Evolutionary conservation across 371 early-diverging fungal genomes (phyloP).

Genomic region (Mucor sp.): DNA sequence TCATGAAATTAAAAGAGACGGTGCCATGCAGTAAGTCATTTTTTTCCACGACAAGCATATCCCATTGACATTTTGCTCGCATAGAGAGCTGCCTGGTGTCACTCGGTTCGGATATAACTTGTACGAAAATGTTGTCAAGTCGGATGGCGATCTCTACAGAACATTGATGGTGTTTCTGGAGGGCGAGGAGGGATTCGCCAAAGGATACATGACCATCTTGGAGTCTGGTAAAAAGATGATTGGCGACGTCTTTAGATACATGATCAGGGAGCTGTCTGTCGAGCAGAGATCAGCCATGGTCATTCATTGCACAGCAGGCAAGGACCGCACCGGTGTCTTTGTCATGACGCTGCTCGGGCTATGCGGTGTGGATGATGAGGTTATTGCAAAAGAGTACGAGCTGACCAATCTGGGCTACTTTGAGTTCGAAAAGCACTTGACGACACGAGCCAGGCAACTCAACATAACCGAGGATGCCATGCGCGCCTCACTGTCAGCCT

Average conservation of each 20-base stretch:
- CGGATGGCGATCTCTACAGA: slow-evolving; percentile 6
- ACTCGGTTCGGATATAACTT: slow-evolving; percentile 16
- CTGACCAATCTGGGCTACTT: slow-evolving; percentile 39
- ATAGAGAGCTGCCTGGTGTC: slow-evolving; percentile 17
- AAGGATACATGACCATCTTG: slow-evolving; percentile 23
- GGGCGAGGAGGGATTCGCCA: slow-evolving; percentile 26
- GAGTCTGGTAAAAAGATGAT: slow-evolving; percentile 22
- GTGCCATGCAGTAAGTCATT: slow-evolving; percentile 41
- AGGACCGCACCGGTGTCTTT: slow-evolving; percentile 85
- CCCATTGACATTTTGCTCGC: not conserved
- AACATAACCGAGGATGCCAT: slow-evolving; percentile 31
- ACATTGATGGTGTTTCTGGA: slow-evolving; percentile 16
- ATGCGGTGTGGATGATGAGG: slow-evolving; percentile 69
- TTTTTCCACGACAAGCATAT: no score
- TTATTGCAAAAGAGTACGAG: slow-evolving; percentile 76
- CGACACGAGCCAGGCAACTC: slow-evolving; percentile 13
- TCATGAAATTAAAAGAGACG: slow-evolving; percentile 54
- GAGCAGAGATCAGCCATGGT: slow-evolving; percentile 46
- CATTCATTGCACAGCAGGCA: slow-evolving; percentile 85
- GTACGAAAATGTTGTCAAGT: slow-evolving; percentile 17
- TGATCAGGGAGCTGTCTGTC: slow-evolving; percentile 16
- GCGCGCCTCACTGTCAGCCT: slow-evolving; percentile 41
- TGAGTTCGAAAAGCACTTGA: slow-evolving; percentile 23
- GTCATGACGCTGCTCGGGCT: slow-evolving; percentile 67
- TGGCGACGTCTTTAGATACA: slow-evolving; percentile 23